These are phyloP conservation scores for Huntiella abstrusa DNA, from an alignment of 2,329 filamentous ascomycete species.

Conservation along the genomic window DNA sequence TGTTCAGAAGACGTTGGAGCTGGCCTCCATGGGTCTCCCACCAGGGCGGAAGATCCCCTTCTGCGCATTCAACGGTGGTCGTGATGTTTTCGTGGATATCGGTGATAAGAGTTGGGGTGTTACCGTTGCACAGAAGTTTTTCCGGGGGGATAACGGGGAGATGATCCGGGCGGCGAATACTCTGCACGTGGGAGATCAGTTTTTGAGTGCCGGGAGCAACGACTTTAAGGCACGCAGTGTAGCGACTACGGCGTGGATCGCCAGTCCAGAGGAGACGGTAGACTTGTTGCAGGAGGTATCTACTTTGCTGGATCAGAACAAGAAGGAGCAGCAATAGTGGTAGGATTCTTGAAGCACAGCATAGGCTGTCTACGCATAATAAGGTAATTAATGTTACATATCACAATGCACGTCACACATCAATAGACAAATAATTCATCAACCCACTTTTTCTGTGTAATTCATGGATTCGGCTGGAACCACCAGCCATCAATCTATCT, in stretches of 20 bases:
- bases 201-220: slow-evolving; percentile 84
- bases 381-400: too few species aligned
- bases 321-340: too few species aligned
- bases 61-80: slow-evolving; percentile 94
- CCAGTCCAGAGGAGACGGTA: slow-evolving; percentile 78
- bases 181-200: slow-evolving; percentile 91
- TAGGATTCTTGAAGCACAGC: too few species aligned
- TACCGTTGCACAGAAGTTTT: slow-evolving; percentile 76
- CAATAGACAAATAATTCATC: too few species aligned
- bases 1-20: slow-evolving; percentile 79
- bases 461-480: not conserved
- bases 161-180: slow-evolving; percentile 55
- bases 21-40: slow-evolving; percentile 37
- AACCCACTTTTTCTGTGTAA: not conserved
- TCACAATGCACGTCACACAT: too few species aligned
- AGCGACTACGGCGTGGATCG: slow-evolving; percentile 93
- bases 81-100: slow-evolving; percentile 96
- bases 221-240: slow-evolving; percentile 90
- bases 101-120: slow-evolving; percentile 97
- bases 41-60: slow-evolving; percentile 46
- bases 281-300: slow-evolving; percentile 70
- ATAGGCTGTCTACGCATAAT: too few species aligned
- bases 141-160: slow-evolving; percentile 34
- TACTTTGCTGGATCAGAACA: slow-evolving; percentile 32
- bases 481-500: not conserved